These are phyloP conservation scores for Micractinium conductrix DNA, from an alignment of 139 green algal genomes.

Conservation along the genomic window DNA sequence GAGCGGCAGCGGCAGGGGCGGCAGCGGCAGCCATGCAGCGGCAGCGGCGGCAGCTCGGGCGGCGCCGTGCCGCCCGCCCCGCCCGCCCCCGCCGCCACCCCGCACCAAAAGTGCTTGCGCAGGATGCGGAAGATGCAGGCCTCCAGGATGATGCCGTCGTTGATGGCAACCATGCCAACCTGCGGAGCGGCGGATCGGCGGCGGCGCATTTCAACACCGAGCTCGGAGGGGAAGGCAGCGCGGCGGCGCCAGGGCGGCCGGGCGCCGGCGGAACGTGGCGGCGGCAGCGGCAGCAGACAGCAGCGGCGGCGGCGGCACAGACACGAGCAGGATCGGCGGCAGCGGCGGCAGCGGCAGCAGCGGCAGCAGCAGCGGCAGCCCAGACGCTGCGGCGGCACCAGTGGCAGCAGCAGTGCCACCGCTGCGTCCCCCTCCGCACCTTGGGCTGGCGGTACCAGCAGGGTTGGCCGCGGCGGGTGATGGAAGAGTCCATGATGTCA, in stretches of 20 bases:
- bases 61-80: no score
- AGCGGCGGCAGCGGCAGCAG: background rate
- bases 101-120: constrained; percentile 73
- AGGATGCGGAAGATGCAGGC: constrained; percentile 94
- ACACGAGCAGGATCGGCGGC: background rate
- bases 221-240: background rate
- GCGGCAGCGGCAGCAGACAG: no score
- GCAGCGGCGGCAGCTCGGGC: background rate
- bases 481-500: constrained; percentile 98
- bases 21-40: background rate
- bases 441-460: constrained; percentile 96
- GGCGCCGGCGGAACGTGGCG: no score
- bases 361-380: background rate
- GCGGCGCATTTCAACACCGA: no score
- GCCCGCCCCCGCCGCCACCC: no score
- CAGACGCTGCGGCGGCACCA: background rate
- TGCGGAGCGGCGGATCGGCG: constrained; percentile 53
- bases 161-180: constrained; percentile 95
- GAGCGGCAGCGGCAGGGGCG: background rate
- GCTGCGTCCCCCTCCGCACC: constrained; percentile 35
- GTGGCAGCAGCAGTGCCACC: background rate
- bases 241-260: no score
- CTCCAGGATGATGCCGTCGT: constrained; percentile 98
- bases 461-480: constrained; percentile 95
- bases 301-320: background rate